Evolutionary conservation across 805 yeast genomes (phyloP).

Genomic region (Yamadazyma sp.): DNA sequence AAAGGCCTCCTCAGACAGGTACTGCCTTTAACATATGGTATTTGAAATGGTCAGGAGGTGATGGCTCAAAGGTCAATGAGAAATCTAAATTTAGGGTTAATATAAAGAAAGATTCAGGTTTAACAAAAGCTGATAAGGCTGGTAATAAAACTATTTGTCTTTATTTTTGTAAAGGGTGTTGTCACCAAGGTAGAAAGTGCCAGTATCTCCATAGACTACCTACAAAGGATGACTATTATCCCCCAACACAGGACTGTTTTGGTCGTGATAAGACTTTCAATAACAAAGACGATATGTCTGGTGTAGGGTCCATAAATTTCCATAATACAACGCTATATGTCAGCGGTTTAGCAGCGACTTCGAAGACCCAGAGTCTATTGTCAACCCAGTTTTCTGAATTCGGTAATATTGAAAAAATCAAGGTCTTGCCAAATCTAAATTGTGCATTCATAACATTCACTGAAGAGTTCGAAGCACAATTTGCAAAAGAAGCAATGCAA

Average conservation of each 20-base stretch:
- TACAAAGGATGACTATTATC: conserved; percentile 48
- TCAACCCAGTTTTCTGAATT: conserved; percentile 58
- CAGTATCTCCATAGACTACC: conserved; percentile 80
- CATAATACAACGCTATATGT: conserved; percentile 76
- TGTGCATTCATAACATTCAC: conserved; percentile 78
- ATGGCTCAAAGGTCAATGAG: conserved; percentile 41
- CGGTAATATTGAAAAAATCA: conserved; percentile 70
- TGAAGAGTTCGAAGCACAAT: conserved; percentile 77
- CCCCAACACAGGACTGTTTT: conserved; percentile 79
- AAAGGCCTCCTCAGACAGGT: conserved; percentile 77
- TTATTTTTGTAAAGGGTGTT: conserved; percentile 86
- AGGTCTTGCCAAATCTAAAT: conserved; percentile 57
- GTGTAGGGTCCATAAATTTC: conserved; percentile 76
- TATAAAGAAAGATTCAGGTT: conserved; percentile 65
- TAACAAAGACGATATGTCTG: conserved; percentile 90
- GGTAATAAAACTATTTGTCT: conserved; percentile 53
- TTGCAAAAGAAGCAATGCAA: conserved; percentile 93
- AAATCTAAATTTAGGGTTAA: conserved; percentile 59
- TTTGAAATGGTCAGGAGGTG: conserved; percentile 84
- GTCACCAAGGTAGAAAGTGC: conserved; percentile 76
- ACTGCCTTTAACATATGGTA: conserved; percentile 85
- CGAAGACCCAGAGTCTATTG: conserved; percentile 32
- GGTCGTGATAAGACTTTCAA: conserved; percentile 84
- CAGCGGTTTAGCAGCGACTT: conserved; percentile 51
- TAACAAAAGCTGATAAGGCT: conserved; percentile 62